Base-by-base conservation (phyloP, 495 filamentous ascomycete genomes). In the Aspergillus coremiiformis region DNA sequence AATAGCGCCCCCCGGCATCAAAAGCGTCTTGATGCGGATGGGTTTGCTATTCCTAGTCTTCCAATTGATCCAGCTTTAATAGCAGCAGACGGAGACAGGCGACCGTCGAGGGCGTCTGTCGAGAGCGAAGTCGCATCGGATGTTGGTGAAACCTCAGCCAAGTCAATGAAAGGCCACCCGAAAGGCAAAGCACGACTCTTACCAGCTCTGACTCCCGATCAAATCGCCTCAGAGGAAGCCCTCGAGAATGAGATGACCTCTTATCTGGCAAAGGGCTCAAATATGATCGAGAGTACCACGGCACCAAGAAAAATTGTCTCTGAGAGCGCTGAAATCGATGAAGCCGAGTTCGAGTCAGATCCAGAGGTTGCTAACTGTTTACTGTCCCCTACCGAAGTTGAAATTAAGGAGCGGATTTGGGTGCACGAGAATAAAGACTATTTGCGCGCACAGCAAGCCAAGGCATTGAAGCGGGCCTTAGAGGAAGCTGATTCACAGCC, bases 401-500 rank as follows among this genome's bases (percentile, higher is more conserved):
- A 76, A 4, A 75, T 90, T 55, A 96, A 95, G 62, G 89, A 95
- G 65, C 75, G 77, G 39, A 87, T 97, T 47, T 98, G 93, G 93
- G 79, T 90, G n/a, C 86, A 90, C 53, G 82, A 88, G 57, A 96
- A 97, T 67, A 86, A 89, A 60, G 87, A 92, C 47, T 98, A 87
- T 69, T 75, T 98, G 32, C 85, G 91, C 5, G 77, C 81, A 20
- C 80, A 90, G 65, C 88, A 95, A 64, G 80, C 83, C 43, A 92
- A 90, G 66, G 73, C 78, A 4, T 79, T 89, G 30, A 78, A 84
- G 27, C 74, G 81, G 48, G 81, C 84, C 49, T 66, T 89, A 19
- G 71, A 66, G 7, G 76, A 82, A 61, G 70, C 73, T 15, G 65
- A 64, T 32, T 57, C 56, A 0, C 62, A 56, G 49, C 74, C 78